Evolutionary conservation across 768 basidiomycete species (phyloP), one percentile per base, ranked within the genome.

Genomic region (Suillus sp.): DNA sequence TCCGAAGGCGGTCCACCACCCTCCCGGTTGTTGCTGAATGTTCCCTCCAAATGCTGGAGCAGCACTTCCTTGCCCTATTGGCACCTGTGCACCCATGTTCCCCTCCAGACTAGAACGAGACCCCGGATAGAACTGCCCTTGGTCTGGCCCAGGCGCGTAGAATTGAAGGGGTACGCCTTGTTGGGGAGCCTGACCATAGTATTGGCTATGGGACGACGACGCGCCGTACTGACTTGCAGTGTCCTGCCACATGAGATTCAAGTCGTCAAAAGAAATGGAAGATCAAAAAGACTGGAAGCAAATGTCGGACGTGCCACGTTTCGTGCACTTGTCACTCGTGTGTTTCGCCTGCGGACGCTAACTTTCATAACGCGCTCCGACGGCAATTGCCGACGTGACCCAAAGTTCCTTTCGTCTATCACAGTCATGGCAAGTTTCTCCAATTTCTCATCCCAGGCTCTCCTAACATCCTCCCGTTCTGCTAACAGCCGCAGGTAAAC

Each of bases 1-100:
- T 37, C 95, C 95, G 79, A 98, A 96, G 38, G 95, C 95, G 30
- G 92, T 92, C 92, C 94, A 95, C 95, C 95, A 98, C 20, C 86
- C 84, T 2, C 90, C 91, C 25, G 81, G 78, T 3, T 83, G 74
- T 42, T 61, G 62, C 70, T 92, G 89, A 47, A 95, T 93, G 71
- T 83, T 88, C 35, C 93, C 91, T 4, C 86, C 85, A 69, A 86
- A 93, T 0, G 79, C 74, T 53, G 83, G 79, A 9, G 79, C 74
- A 50, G 79, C 80, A 8, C 77, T 78, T 2, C 78, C 80, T 30
- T 79, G 78, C 11, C 80, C 68, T 51, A 88, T 84, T 40, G 81
- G 73, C 35, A 84, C 83, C 65, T 90, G 88, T 16, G 77, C 67
- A 20, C 83, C 79, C 59, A 86, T 79, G 68, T 87, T 87, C 11